A percentile compares a stretch with the other conserved stretches of the same genome.
Conservation (phyloP, 306 rosid species). For the Hippophae rhamnoides region DNA sequence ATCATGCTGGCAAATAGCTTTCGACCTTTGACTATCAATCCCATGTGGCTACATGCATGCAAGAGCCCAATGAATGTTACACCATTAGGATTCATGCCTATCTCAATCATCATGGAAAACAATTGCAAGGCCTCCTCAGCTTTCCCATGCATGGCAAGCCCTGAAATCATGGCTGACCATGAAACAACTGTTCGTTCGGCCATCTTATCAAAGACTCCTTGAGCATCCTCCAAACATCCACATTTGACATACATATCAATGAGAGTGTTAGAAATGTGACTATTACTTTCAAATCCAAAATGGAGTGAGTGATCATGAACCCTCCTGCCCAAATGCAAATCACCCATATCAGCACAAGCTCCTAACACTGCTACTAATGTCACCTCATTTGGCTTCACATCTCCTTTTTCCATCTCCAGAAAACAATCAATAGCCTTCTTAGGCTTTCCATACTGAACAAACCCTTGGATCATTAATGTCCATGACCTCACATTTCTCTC, state of each 20-base stretch:
- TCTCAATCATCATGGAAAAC: constrained; percentile 26
- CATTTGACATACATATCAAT: constrained; percentile 53
- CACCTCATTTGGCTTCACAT: constrained; percentile 41
- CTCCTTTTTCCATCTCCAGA: constrained; percentile 35
- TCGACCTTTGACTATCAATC: constrained; percentile 39
- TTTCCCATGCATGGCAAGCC: constrained; percentile 42
- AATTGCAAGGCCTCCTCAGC: constrained; percentile 40
- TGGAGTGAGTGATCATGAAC: constrained; percentile 30
- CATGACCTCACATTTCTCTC: constrained; percentile 47
- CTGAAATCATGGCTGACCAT: constrained; percentile 50
- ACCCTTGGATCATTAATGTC: constrained; percentile 46
- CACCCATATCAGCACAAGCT: constrained; percentile 49
- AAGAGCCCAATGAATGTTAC: constrained; percentile 40
- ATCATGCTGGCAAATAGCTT: constrained; percentile 36
- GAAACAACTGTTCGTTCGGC: constrained; percentile 38
- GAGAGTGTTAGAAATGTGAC: constrained; percentile 32
- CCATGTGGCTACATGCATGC: constrained; percentile 59
- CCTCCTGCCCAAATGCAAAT: constrained; percentile 36
- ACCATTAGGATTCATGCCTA: constrained; percentile 36
- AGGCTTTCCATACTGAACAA: constrained; percentile 39
- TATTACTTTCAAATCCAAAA: constrained; percentile 26
- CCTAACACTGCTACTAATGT: constrained; percentile 40
- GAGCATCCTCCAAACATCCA: constrained; percentile 45
- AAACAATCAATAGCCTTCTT: constrained; percentile 36
- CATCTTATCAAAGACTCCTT: constrained; percentile 24